phyloP scores from a whole-genome alignment of 108 stramenopile species.

The Nitzschia sp. region DNA sequence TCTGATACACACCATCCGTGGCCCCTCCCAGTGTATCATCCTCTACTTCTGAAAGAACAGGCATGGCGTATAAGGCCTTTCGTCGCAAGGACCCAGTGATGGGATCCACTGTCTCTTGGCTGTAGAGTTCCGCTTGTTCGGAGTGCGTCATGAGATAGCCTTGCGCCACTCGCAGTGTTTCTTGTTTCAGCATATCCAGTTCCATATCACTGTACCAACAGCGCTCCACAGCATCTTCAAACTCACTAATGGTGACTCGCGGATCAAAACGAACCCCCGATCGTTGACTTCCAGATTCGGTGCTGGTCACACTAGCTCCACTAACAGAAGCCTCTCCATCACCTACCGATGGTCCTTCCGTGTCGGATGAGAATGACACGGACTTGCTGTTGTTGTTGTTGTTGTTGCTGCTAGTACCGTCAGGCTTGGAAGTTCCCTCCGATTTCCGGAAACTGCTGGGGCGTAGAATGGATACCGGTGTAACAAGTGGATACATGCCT shows the following conservation, averaged over 20 bases:
- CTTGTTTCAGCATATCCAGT: constrained; percentile 54
- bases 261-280: constrained; percentile 45
- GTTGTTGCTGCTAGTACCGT: background rate
- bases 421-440: background rate
- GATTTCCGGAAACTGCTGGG: constrained; percentile 15
- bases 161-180: constrained; percentile 57
- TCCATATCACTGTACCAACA: constrained; percentile 66
- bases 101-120: constrained; percentile 27
- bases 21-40: constrained; percentile 19
- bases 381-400: constrained; percentile 3
- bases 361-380: no score
- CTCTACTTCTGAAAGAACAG: constrained; percentile 32
- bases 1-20: constrained; percentile 7
- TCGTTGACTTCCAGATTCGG: background rate
- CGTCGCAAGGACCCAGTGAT: constrained; percentile 32
- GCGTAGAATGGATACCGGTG: constrained; percentile 36
- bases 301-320: background rate
- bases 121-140: constrained; percentile 43
- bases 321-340: background rate
- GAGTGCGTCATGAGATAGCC: constrained; percentile 32
- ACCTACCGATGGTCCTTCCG: background rate
- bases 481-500: constrained; percentile 42
- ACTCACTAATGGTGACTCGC: constrained; percentile 44
- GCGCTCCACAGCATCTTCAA: constrained; percentile 32
- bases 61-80: constrained; percentile 38